Evolutionary conservation across 176 grass and related monocot genomes (phyloP).

Genomic region (Chrysopogon serrulatus): DNA sequence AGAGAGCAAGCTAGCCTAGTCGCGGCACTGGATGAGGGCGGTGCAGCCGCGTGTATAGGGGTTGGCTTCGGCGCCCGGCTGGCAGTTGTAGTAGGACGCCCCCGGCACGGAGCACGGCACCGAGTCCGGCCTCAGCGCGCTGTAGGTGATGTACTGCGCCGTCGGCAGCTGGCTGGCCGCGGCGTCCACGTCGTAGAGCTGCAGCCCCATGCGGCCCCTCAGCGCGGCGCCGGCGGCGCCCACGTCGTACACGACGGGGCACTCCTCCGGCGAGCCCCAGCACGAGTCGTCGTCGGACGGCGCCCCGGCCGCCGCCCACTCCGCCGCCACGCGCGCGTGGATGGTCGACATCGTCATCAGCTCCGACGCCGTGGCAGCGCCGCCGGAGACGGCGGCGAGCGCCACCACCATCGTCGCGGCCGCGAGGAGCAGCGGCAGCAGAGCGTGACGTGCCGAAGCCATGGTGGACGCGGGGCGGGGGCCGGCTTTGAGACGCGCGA

Average conservation of each 20-base stretch:
- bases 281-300: slow-evolving; percentile 12
- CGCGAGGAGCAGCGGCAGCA: slow-evolving; percentile 9
- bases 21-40: slow-evolving; percentile 60
- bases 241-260: neutral
- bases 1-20: neutral
- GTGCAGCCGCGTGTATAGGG: slow-evolving; percentile 71
- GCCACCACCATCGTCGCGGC: neutral
- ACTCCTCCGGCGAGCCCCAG: slow-evolving; percentile 8
- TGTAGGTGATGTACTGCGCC: slow-evolving; percentile 58
- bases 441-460: neutral
- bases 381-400: neutral
- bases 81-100: slow-evolving; percentile 90
- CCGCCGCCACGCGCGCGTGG: neutral
- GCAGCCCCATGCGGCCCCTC: neutral
- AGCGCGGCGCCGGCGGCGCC: neutral
- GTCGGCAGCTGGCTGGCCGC: neutral
- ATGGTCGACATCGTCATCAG: neutral
- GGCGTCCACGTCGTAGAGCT: neutral
- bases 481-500: neutral
- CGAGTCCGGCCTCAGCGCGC: slow-evolving; percentile 25
- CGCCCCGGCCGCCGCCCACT: neutral
- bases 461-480: neutral
- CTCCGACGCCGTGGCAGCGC: neutral
- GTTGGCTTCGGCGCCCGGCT: slow-evolving; percentile 49
- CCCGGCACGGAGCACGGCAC: slow-evolving; percentile 60